Conservation (phyloP, 768 basidiomycete species). For the Candolleomyces aberdarensis region DNA sequence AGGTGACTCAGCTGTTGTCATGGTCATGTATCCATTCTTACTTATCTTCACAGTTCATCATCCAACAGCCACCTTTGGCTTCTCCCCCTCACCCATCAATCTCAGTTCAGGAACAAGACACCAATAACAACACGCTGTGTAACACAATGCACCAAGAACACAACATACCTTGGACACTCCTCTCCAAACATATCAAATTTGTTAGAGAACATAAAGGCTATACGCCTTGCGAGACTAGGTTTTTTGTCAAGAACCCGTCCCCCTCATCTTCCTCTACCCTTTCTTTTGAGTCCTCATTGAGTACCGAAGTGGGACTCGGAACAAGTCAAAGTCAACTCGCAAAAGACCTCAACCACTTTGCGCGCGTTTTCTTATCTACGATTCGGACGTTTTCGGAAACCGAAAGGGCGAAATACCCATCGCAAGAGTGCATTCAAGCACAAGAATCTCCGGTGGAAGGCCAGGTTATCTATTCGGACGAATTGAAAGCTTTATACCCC, state of each 20-base stretch:
- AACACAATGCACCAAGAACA: constrained; percentile 37
- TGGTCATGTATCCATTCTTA: too few relatives aligned
- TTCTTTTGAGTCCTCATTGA: too few relatives aligned
- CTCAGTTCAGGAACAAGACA: too few relatives aligned
- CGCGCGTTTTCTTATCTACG: constrained; percentile 20
- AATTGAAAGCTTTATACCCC: constrained; percentile 24
- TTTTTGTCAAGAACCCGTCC: constrained; percentile 19
- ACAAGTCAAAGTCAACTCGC: constrained; percentile 4
- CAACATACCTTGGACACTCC: constrained; percentile 34
- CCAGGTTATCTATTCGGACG: constrained; percentile 26
- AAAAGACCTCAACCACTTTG: constrained; percentile 31
- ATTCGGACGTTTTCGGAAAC: constrained; percentile 33
- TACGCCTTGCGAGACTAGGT: constrained; percentile 26
- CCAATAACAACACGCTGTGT: too few relatives aligned
- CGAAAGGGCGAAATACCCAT: constrained; percentile 32
- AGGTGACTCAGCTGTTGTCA: too few relatives aligned
- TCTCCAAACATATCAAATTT: constrained; percentile 32
- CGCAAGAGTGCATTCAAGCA: neutral
- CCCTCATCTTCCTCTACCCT: neutral
- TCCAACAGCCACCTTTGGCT: too few relatives aligned
- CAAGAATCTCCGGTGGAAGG: constrained; percentile 16
- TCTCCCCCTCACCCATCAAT: too few relatives aligned
- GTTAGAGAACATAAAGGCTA: constrained; percentile 23
- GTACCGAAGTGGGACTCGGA: neutral
- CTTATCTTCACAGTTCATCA: too few relatives aligned